Conservation (phyloP, 345 rosid species). For the Murraya koenigii region DNA sequence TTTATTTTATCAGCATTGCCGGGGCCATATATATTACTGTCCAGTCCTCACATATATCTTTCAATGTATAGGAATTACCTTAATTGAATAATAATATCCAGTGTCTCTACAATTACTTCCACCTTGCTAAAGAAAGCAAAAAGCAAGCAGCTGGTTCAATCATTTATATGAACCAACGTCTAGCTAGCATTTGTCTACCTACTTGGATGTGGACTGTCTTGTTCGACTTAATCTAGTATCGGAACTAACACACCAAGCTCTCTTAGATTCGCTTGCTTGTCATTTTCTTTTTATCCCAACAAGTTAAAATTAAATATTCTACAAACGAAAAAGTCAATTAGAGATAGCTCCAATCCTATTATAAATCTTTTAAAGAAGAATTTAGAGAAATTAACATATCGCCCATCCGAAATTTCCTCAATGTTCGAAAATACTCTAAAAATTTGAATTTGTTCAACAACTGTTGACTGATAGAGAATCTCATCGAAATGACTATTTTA, state of each 20-base stretch:
- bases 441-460: too few species aligned
- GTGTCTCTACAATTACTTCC: neutral
- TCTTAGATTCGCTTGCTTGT: slow-evolving; percentile 20
- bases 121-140: neutral
- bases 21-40: neutral
- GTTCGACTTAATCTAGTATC: neutral
- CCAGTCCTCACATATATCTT: too few species aligned
- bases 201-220: slow-evolving; percentile 7
- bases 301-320: neutral
- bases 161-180: neutral
- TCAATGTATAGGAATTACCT: neutral
- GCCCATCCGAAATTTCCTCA: too few species aligned
- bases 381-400: too few species aligned
- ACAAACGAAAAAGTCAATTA: neutral
- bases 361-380: too few species aligned
- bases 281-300: slow-evolving; percentile 9
- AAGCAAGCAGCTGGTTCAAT: neutral
- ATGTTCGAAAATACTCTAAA: too few species aligned
- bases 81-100: neutral
- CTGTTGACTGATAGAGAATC: too few species aligned
- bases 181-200: neutral
- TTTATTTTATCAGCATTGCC: neutral
- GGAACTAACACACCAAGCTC: neutral
- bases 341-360: neutral
- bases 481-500: too few species aligned